Evolutionary conservation across 1,139 yeast species (phyloP), one percentile per base, ranked within the genome.

Genomic region (Saccharomycopsis hybrid): DNA sequence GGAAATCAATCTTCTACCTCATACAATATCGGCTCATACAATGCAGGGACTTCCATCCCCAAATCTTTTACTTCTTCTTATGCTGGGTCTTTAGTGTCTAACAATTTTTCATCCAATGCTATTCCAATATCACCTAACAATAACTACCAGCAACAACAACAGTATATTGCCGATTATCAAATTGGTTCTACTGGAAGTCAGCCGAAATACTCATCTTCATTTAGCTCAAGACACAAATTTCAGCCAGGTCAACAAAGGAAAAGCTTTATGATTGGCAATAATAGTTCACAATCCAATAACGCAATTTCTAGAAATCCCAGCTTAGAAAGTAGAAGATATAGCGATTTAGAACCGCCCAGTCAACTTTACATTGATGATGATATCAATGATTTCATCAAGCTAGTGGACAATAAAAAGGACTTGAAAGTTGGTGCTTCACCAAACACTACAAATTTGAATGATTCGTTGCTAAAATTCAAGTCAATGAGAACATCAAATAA

Each of bases 341-440:
- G 48, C 11, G 53, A 50, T 32, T 13, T 43, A 13, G 28, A 42
- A 18, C 51, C 49, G 3, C 47, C 51, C 2, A 42, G 45, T 25
- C 76, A 77, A 3, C 58, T 72, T 8, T 70, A 71, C 55, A 65
- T 68, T 29, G 89, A 82, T 57, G 89, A 85, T 53, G 96, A 85
- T 58, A 72, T 89, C 30, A 78, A 85, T 51, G 88, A 84, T 50
- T 90, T 90, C 68, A 86, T 90, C 48, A 76, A 80, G 56, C 73
- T 88, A 78, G 77, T 90, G 46, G 97, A 92, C 57, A 79, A 84
- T 47, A 78, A 76, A 56, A 71, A 73, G 2, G 82, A 77, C 55
- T 63, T 79, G 31, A 62, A 78, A 44, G 64, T 72, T 11, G 48
- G 47, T 3, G 27, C 49, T 43, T 9, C 58, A 48, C 37, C 54